Conservation (phyloP, 2,329 filamentous ascomycete species). For the Pseudocercospora cruenta region DNA sequence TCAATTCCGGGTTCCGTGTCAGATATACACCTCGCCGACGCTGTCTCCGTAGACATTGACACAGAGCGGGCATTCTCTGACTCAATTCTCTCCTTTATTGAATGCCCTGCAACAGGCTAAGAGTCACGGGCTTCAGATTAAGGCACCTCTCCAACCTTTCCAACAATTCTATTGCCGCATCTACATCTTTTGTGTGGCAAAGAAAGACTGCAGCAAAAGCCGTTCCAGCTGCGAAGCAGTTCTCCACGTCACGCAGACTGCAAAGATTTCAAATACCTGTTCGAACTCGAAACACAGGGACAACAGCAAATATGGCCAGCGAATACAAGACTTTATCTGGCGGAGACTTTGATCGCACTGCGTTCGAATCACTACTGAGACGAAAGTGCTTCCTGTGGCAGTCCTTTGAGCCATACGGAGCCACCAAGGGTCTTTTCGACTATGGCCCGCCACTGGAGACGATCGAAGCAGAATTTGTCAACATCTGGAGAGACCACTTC, state of each 20-base stretch:
- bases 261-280: slow-evolving; percentile 32
- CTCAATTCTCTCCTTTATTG: slow-evolving; percentile 19
- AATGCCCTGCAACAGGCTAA: slow-evolving; percentile 20
- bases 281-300: slow-evolving; percentile 41
- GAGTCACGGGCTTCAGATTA: slow-evolving; percentile 21
- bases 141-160: slow-evolving; percentile 3
- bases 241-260: slow-evolving; percentile 23
- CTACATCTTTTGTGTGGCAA: background rate
- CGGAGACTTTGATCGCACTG: slow-evolving; percentile 80
- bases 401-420: slow-evolving; percentile 84
- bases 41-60: background rate
- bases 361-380: slow-evolving; percentile 82
- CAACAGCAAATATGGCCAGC: slow-evolving; percentile 56
- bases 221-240: background rate
- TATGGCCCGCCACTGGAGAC: slow-evolving; percentile 88
- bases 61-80: slow-evolving; percentile 7
- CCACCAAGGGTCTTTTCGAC: slow-evolving; percentile 70
- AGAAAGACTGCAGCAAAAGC: background rate
- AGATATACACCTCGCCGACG: background rate
- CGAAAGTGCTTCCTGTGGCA: slow-evolving; percentile 94
- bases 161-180: background rate
- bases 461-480: slow-evolving; percentile 84
- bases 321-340: slow-evolving; percentile 80
- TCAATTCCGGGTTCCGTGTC: background rate
- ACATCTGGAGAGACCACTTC: slow-evolving; percentile 91